phyloP scores from a whole-genome alignment of 305 asterid genomes.

The Solanum aculeatissimum region DNA sequence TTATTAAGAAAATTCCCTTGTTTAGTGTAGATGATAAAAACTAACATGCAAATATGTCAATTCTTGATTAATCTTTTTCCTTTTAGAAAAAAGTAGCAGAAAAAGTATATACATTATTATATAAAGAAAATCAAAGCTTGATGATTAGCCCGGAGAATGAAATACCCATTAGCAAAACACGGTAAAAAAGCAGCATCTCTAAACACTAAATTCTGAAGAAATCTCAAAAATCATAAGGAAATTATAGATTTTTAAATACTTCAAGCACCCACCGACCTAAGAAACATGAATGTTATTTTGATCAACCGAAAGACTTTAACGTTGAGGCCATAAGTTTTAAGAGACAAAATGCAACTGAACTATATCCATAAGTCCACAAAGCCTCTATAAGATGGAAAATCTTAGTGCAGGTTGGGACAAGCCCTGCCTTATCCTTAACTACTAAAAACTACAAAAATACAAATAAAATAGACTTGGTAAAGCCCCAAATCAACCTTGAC shows the following conservation, averaged over 20 bases:
- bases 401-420: no score
- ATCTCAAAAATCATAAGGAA: not conserved
- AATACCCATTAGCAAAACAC: not conserved
- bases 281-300: not conserved
- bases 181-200: not conserved
- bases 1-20: not conserved
- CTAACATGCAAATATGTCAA: not conserved
- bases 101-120: no score
- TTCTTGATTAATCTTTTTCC: not conserved
- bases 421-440: no score
- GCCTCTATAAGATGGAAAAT: no score
- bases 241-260: not conserved
- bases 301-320: not conserved
- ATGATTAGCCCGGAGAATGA: not conserved
- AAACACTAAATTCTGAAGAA: not conserved
- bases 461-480: no score
- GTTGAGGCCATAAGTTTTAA: no score
- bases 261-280: not conserved
- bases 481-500: no score
- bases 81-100: not conserved
- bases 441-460: no score
- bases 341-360: no score
- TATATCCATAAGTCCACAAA: no score
- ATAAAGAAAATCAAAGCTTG: not conserved
- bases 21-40: not conserved